Base-by-base conservation (phyloP, 495 filamentous ascomycete species). In the Penicillium macrosclerotiorum region DNA sequence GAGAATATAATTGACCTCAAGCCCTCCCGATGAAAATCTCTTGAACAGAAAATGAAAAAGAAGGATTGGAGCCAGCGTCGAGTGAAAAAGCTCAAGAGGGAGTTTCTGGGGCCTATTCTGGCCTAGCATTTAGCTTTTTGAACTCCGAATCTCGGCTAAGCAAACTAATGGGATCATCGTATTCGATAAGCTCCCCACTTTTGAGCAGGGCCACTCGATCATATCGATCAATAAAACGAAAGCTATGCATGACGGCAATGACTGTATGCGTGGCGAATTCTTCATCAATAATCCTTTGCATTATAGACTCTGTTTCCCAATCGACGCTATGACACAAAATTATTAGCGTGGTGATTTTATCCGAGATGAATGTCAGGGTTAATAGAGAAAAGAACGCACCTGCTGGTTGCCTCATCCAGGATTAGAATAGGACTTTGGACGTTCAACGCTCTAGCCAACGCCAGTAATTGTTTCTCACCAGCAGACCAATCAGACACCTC, bases 171-270 rank as follows among this genome's bases (percentile, higher is more conserved):
- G n/a, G n/a, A n/a, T n/a, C n/a, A n/a, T n/a, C n/a, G n/a, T n/a
- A n/a, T n/a, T n/a, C n/a, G n/a, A n/a, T n/a, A n/a, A n/a, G n/a
- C n/a, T n/a, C n/a, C n/a, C 45, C 37, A 8, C 30, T 2, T 6
- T 65, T 58, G 27, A 75, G 27, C 4, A 74, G 59, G 5, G 57
- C 58, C 18, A 74, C 60, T 25, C 63, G 60, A 36, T 77, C 73
- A 41, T 63, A 73, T 14, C 65, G 59, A 24, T 63, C 49, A 25
- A 76, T 68, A 4, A 64, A 70, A 0, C 63, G 62, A 1, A 74
- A 44, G 12, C 67, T 51, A 52, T 77, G 73, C 0, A 69, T 54
- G 20, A 78, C 60, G 0, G 67, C 59, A 14, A 78, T 62, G n/a
- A 75, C 59, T 5, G 73, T 78, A 31, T 68, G 59, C 14, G 49